Percentiles rank a stretch among this genome's conserved stretches.
phyloP scores from a whole-genome alignment of 2,329 filamentous ascomycete genomes.

The Trichoderma sp. region DNA sequence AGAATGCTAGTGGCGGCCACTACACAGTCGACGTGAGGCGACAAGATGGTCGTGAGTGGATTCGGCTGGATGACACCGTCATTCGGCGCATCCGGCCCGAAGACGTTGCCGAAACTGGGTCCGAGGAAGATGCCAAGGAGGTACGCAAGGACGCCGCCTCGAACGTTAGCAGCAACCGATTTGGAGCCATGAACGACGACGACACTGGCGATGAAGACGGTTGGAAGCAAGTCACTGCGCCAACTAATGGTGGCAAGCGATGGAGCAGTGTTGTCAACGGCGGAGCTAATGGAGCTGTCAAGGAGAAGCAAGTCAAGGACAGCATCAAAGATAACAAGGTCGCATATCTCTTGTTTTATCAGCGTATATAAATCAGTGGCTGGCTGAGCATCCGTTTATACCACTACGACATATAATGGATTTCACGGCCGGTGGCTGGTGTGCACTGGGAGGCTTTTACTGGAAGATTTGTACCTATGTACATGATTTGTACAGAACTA shows the following conservation, averaged over 20 bases:
- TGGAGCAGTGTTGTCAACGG: constrained; percentile 71
- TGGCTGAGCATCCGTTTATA: neutral
- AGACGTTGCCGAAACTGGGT: constrained; percentile 80
- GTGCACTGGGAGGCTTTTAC: neutral
- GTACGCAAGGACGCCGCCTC: constrained; percentile 57
- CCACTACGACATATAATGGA: constrained; percentile 5
- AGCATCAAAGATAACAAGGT: constrained; percentile 90
- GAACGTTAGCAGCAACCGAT: constrained; percentile 64
- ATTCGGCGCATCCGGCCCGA: constrained; percentile 82
- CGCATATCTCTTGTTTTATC: constrained; percentile 94
- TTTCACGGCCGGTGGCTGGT: neutral
- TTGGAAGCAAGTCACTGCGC: constrained; percentile 76
- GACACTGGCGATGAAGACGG: constrained; percentile 65
- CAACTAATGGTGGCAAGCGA: constrained; percentile 63
- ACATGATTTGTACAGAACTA: neutral
- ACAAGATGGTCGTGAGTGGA: constrained; percentile 94
- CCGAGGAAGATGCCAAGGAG: constrained; percentile 70
- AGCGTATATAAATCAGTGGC: constrained; percentile 56
- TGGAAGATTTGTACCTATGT: neutral
- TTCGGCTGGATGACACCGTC: constrained; percentile 89
- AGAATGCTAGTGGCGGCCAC: constrained; percentile 92
- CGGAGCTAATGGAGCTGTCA: constrained; percentile 51
- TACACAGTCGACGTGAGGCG: constrained; percentile 97
- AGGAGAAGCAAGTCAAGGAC: constrained; percentile 58
- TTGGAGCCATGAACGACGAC: constrained; percentile 65